Conservation (phyloP, 2,329 filamentous ascomycete species). For the Colletotrichum higginsianum region DNA sequence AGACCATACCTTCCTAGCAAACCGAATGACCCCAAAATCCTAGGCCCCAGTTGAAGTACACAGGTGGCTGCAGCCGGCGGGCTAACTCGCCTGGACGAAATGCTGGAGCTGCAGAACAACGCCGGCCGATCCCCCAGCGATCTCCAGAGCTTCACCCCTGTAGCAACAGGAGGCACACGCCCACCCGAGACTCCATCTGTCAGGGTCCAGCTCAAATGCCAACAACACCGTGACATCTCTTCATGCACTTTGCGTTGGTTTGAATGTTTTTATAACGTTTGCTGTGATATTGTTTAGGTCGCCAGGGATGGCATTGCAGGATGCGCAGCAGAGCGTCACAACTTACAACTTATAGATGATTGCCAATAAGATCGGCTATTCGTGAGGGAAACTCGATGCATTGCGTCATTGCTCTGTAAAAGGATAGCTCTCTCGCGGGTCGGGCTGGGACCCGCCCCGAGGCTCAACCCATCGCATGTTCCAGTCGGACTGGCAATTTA, state of each 20-base stretch:
- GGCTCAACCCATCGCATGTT: conserved; percentile 37
- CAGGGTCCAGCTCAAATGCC: background rate
- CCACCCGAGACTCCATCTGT: conserved; percentile 21
- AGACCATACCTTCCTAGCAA: background rate
- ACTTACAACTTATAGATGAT: no score
- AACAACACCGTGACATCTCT: conserved; percentile 5
- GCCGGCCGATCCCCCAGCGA: conserved; percentile 30
- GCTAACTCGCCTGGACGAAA: conserved; percentile 6
- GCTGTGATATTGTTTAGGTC: no score
- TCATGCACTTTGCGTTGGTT: background rate
- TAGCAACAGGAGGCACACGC: conserved; percentile 23
- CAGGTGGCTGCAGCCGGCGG: conserved; percentile 28
- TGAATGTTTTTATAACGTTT: background rate
- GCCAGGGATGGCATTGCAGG: no score
- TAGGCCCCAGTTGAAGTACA: background rate
- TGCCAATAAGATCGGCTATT: no score
- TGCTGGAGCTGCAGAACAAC: conserved; percentile 25
- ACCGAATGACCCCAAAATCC: background rate
- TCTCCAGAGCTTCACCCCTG: conserved; percentile 41
- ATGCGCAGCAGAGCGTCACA: no score
- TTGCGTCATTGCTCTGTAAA: conserved; percentile 39
- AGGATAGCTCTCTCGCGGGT: conserved; percentile 37
- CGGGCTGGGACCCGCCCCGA: conserved; percentile 40
- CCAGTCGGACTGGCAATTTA: conserved; percentile 9
- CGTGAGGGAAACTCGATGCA: conserved; percentile 8